Base-by-base conservation (phyloP, 371 early-diverging fungal species). In the Actinomucor elegans region DNA sequence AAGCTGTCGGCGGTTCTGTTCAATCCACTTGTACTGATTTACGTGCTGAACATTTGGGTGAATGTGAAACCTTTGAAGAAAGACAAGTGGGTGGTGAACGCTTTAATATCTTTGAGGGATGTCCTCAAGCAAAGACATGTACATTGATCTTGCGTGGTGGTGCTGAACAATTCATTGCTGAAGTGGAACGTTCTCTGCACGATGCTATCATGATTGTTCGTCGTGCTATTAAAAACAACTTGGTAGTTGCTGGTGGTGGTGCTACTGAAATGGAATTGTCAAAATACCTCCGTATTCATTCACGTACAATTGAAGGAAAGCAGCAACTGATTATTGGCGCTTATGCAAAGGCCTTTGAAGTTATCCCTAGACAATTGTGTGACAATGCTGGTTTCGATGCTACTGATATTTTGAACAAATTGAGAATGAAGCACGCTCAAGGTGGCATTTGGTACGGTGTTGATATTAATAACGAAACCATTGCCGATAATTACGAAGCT, bases 311-410 rank as follows among this genome's bases (percentile, higher is more conserved):
- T 68, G 88, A 92, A 61, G 97, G 94, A 54, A 97, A 97, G 77
- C 96, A 95, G 77, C 97, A 97, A 76, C 85, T 99, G 72, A 90
- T 99, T 45, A 90, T 96, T 72, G 87, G 87, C 38, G 97, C 99
- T 1, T 94, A 95, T 72, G 98, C 99, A 45, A 94, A 94, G 72
- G 99, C 99, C 11, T 86, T 99, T 52, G 99, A 99, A 79, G 89
- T 97, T 27, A 98, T 99, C 61, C 99, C 99, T 11, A 90, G 98
- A 69, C 98, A 98, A 74, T 84, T 99, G 27, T 94, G 97, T 73
- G 95, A 95, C 74, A 99, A 99, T 77, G 99, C 99, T 56, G 99
- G 99, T 52, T 96, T 99, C 59, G 99, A 99, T 71, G 91, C 99
- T n/a, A 99, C 98, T 10, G 95, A 94, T 73, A 91, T 96, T 56